These are phyloP conservation scores for Phytophthora tubulina DNA, from an alignment of 352 stramenopile genomes.

Conservation along the genomic window DNA sequence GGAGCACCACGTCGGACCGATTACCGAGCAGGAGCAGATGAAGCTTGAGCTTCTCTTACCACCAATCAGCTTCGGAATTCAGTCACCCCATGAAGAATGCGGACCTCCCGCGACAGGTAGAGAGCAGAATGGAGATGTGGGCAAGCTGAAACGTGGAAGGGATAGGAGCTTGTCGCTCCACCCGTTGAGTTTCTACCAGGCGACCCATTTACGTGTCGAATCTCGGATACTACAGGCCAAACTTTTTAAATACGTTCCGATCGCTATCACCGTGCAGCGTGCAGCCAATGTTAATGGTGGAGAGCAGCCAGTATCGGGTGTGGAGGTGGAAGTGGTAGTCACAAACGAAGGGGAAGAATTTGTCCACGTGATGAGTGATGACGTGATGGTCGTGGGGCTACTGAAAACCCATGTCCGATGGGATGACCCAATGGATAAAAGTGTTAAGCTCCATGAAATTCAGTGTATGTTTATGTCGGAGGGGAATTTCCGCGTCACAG, in stretches of 20 bases:
- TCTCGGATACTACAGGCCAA: constrained; percentile 13
- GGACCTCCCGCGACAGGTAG: background rate
- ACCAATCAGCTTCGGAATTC: constrained; percentile 46
- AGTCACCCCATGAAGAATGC: background rate
- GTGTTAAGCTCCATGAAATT: constrained; percentile 45
- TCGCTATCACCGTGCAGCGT: constrained; percentile 31
- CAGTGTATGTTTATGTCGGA: constrained; percentile 75
- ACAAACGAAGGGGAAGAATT: constrained; percentile 43
- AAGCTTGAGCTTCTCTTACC: constrained; percentile 46
- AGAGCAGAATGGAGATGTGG: constrained; percentile 22
- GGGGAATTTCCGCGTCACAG: constrained; percentile 57
- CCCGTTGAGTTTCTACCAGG: constrained; percentile 38
- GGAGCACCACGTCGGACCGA: constrained; percentile 27
- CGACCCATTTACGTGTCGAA: constrained; percentile 20
- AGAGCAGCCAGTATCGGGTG: constrained; percentile 12
- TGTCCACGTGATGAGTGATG: constrained; percentile 22
- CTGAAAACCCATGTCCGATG: constrained; percentile 45
- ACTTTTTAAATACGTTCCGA: constrained; percentile 44
- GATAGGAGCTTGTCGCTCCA: constrained; percentile 20
- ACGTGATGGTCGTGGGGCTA: constrained; percentile 53
- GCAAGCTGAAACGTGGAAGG: constrained; percentile 10
- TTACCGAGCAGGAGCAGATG: constrained; percentile 17
- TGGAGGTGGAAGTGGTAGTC: constrained; percentile 47
- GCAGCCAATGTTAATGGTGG: background rate
- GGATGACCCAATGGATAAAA: constrained; percentile 12